Evolutionary conservation across 2,329 filamentous ascomycete species (phyloP), one percentile per base, ranked within the genome.

Genomic region (Xylaria sp.): DNA sequence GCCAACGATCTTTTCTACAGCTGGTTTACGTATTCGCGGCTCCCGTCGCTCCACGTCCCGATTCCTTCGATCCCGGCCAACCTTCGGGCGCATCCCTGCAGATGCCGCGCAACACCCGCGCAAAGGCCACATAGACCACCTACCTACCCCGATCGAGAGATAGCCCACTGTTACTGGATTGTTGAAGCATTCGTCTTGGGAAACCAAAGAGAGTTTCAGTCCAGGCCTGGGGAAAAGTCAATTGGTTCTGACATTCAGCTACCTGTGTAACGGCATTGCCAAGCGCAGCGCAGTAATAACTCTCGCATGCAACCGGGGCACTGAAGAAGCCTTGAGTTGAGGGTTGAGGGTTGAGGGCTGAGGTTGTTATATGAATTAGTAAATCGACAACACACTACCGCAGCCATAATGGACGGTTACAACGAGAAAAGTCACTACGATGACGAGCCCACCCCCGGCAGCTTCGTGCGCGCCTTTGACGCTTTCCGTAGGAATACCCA

Each of bases 401-500:
- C 35, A 8, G 69, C 60, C 69, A 77, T 72, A 68, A 96, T 97
- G 93, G 93, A 96, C 86, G 92, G 91, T 77, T 94, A 91, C 83
- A 85, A 90, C 75, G 86, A 91, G 77, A 81, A 83, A 71, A 86
- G 88, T 74, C 85, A 85, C 73, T 87, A 94, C 75, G 87, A 94
- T 77, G 94, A 97, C 76, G 91, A 92, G 77, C 90, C 93, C 75
- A 91, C 91, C 78, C 85, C 85, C 66, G 86, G 88, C 65, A 85
- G 82, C 80, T 87, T 91, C 66, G 89, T 97, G 77, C 91, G 91
- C 81, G 94, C 95, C 68, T 99, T 99, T 82, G 96, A 99, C 84
- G 95, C 94, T 73, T 99, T 99, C 81, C 95, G 94, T 97, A 88
- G 79, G 92, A 75, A 53, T 13, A 10, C 32, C 29, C 51, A 5